Evolutionary conservation across 306 rosid species (phyloP).

Genomic region (Trifolium repens): DNA sequence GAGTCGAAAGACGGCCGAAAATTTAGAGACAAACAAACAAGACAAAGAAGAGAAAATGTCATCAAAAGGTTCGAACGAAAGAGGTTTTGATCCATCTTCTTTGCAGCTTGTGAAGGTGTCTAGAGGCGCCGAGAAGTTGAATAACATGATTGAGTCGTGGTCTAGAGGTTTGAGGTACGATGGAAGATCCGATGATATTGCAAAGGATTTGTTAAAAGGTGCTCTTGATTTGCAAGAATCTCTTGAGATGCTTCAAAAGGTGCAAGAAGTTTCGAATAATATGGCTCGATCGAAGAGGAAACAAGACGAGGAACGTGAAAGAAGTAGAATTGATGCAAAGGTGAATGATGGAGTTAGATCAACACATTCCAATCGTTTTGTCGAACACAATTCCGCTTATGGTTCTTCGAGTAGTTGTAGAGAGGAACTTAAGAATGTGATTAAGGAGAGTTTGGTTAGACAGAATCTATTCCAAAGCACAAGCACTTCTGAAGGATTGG

Average conservation of each 20-base stretch:
- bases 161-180: slow-evolving; percentile 57
- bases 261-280: slow-evolving; percentile 72
- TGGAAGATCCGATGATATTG: slow-evolving; percentile 63
- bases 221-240: slow-evolving; percentile 87
- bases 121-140: slow-evolving; percentile 72
- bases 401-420: slow-evolving; percentile 54
- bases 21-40: slow-evolving; percentile 32
- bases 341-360: slow-evolving; percentile 35
- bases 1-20: slow-evolving; percentile 50
- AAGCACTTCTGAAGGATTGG: slow-evolving; percentile 40
- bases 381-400: slow-evolving; percentile 51
- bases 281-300: slow-evolving; percentile 50
- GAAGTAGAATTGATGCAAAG: slow-evolving; percentile 43
- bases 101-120: slow-evolving; percentile 79
- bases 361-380: slow-evolving; percentile 33
- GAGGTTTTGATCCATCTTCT: slow-evolving; percentile 57
- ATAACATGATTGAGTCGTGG: slow-evolving; percentile 81
- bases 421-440: slow-evolving; percentile 58
- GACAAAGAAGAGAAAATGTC: slow-evolving; percentile 48
- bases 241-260: slow-evolving; percentile 64
- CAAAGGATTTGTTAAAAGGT: slow-evolving; percentile 77
- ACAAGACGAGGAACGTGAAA: slow-evolving; percentile 48
- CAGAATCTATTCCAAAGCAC: slow-evolving; percentile 45
- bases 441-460: slow-evolving; percentile 52
- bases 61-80: slow-evolving; percentile 44